A percentile compares a stretch with the other conserved stretches of the same genome.
Evolutionary conservation across 2,329 filamentous ascomycete genomes (phyloP).

Genomic region (Aspergillus fischeri): DNA sequence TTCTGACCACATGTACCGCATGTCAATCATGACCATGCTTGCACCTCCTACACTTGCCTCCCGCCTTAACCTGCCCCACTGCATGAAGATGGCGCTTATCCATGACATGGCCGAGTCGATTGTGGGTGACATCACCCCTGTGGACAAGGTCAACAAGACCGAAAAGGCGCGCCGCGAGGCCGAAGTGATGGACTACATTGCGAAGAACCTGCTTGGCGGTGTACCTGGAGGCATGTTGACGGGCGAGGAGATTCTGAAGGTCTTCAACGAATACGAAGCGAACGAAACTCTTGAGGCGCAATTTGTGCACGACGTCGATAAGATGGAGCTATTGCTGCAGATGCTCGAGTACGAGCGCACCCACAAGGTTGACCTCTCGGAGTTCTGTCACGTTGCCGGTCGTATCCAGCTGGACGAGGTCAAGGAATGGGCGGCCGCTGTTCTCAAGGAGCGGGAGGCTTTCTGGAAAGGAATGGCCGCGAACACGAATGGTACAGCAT

Average conservation of each 20-base stretch:
- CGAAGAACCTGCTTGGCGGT: slow-evolving; percentile 64
- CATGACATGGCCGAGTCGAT: slow-evolving; percentile 97
- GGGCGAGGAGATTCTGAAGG: slow-evolving; percentile 66
- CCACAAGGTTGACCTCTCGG: slow-evolving; percentile 69
- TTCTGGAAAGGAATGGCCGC: slow-evolving; percentile 58
- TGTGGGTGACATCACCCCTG: slow-evolving; percentile 94
- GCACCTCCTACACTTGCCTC: slow-evolving; percentile 70
- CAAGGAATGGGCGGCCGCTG: slow-evolving; percentile 70
- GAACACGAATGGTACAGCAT: slow-evolving; percentile 2
- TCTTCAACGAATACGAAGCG: slow-evolving; percentile 97
- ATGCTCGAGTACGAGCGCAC: slow-evolving; percentile 93
- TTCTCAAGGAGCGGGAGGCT: slow-evolving; percentile 69
- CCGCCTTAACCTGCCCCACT: slow-evolving; percentile 71
- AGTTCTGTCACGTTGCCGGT: slow-evolving; percentile 76
- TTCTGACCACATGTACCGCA: slow-evolving; percentile 98
- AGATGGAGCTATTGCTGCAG: slow-evolving; percentile 90
- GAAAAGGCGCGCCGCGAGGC: slow-evolving; percentile 88
- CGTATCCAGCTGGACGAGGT: slow-evolving; percentile 74
- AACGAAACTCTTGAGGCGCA: slow-evolving; percentile 74
- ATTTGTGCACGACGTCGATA: slow-evolving; percentile 96
- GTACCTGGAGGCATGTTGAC: slow-evolving; percentile 64
- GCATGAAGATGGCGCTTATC: slow-evolving; percentile 91
- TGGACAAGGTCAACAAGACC: slow-evolving; percentile 72
- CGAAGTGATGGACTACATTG: slow-evolving; percentile 88
- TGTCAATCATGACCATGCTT: slow-evolving; percentile 93